A percentile compares a stretch with the other conserved stretches of the same genome.
Evolutionary conservation across 768 basidiomycete genomes (phyloP).

Genomic region (Amanita rubescens): DNA sequence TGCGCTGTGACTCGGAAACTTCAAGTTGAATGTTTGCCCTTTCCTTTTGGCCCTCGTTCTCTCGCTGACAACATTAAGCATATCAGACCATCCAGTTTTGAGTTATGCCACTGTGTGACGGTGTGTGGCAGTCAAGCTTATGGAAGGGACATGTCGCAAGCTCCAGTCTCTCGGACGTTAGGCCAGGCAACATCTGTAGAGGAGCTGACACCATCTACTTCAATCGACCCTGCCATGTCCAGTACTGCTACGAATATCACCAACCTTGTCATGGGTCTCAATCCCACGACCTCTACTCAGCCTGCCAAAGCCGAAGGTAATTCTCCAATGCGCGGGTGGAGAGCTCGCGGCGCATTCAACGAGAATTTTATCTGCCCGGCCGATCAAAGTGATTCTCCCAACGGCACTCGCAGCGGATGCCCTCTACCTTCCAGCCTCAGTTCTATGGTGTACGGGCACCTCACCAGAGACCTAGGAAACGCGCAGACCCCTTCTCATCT

Average conservation of each 20-base stretch:
- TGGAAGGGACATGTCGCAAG: no score
- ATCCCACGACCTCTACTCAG: conserved; percentile 32
- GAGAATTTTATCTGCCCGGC: no score
- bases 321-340: conserved; percentile 45
- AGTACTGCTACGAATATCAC: conserved; percentile 75
- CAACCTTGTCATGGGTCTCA: conserved; percentile 64
- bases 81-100: no score
- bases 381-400: conserved; percentile 48
- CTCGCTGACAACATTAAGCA: no score
- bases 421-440: conserved; percentile 50
- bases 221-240: conserved; percentile 37
- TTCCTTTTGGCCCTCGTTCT: no score
- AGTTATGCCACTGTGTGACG: no score
- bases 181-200: no score
- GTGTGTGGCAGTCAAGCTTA: no score
- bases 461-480: conserved; percentile 71
- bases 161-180: no score
- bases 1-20: no score
- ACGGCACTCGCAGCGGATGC: conserved; percentile 48
- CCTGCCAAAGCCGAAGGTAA: conserved; percentile 30
- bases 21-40: no score
- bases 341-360: conserved; percentile 19
- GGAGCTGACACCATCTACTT: conserved; percentile 26
- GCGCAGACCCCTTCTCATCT: conserved; percentile 29
- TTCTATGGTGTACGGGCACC: conserved; percentile 58